phyloP scores from a whole-genome alignment of 768 basidiomycete genomes.

The Phlebiopsis gigantea region DNA sequence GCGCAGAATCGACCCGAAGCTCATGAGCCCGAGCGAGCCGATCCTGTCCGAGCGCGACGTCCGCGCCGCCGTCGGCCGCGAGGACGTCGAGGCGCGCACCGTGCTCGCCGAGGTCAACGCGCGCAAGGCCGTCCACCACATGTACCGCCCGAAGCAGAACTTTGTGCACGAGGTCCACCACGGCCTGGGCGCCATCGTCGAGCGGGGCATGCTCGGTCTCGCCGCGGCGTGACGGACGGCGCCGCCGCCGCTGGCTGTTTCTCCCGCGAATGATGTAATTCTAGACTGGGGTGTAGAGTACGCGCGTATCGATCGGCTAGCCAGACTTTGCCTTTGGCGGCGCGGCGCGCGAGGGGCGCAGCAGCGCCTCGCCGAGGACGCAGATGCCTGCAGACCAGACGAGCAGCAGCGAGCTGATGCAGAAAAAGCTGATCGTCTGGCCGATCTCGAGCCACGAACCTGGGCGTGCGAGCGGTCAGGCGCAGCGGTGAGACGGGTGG shows the following conservation, averaged over 20 bases:
- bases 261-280: not conserved
- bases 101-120: constrained; percentile 6
- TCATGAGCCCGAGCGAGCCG: constrained; percentile 6
- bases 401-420: constrained; percentile 72
- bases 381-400: constrained; percentile 79
- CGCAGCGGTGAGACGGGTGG: not conserved
- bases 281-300: not conserved
- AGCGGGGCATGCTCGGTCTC: not conserved
- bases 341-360: constrained; percentile 25
- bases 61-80: not conserved
- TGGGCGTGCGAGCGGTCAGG: constrained; percentile 16
- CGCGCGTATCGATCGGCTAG: not conserved
- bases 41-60: not conserved
- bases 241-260: not conserved
- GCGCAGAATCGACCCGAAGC: constrained; percentile 3
- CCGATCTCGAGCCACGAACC: constrained; percentile 91
- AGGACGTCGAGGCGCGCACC: not conserved
- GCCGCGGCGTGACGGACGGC: not conserved
- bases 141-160: constrained; percentile 5
- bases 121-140: constrained; percentile 2
- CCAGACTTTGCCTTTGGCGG: not conserved
- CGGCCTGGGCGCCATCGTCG: not conserved
- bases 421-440: constrained; percentile 84
- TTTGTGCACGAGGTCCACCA: constrained; percentile 1
- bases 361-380: constrained; percentile 64